Percentiles rank a stretch among this genome's conserved stretches.
These are phyloP conservation scores for Globisporangium irregulare DNA, from an alignment of 352 stramenopile species.

Conservation along the genomic window DNA sequence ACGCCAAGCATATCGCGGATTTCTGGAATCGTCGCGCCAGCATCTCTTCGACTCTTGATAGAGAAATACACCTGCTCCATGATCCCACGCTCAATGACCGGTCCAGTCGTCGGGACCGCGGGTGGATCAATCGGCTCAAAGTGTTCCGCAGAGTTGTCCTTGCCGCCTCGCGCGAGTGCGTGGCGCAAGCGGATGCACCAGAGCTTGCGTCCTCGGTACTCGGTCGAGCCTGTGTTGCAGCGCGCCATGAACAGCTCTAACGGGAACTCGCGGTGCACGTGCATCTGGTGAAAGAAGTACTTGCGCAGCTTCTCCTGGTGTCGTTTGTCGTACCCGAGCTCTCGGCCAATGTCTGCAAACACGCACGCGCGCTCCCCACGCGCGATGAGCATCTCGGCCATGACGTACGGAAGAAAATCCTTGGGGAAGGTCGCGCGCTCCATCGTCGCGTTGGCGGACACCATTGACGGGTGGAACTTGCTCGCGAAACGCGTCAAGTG, in stretches of 20 bases:
- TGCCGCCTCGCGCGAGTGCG: not conserved
- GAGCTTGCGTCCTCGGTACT: constrained; percentile 67
- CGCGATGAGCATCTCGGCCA: constrained; percentile 60
- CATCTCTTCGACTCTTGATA: constrained; percentile 45
- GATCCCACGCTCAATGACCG: constrained; percentile 66
- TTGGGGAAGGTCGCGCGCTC: constrained; percentile 62
- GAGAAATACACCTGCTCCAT: constrained; percentile 78
- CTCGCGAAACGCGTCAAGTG: constrained; percentile 63
- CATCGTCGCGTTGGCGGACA: constrained; percentile 49
- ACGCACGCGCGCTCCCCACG: constrained; percentile 70
- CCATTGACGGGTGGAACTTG: constrained; percentile 69
- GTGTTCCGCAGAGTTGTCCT: constrained; percentile 17
- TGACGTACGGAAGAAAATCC: constrained; percentile 49
- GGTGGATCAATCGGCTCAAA: constrained; percentile 21
- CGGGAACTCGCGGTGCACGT: constrained; percentile 49
- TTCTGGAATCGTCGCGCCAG: constrained; percentile 74
- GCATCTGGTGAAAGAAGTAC: constrained; percentile 79
- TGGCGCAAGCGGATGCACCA: constrained; percentile 70
- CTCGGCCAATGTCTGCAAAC: constrained; percentile 83
- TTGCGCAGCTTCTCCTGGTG: constrained; percentile 81
- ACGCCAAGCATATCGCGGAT: constrained; percentile 74
- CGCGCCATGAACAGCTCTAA: constrained; percentile 80
- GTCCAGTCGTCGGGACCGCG: constrained; percentile 17
- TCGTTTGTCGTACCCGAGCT: constrained; percentile 72
- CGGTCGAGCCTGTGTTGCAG: constrained; percentile 53